phyloP scores from a whole-genome alignment of 2,329 filamentous ascomycete species.

The Diplodia mutila region DNA sequence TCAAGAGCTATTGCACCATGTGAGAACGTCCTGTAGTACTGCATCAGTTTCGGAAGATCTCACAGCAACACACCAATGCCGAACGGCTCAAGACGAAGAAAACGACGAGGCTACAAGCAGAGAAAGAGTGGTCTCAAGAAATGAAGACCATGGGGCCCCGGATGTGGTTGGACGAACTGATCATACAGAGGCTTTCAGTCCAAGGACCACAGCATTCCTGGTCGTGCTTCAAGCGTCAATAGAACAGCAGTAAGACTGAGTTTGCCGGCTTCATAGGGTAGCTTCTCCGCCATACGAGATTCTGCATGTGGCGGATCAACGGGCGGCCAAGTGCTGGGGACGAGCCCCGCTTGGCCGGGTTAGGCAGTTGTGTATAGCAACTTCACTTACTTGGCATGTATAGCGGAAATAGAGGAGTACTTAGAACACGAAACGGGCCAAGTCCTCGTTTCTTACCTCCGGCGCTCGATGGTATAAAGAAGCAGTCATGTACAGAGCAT shows the following conservation, averaged over 20 bases:
- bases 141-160: background rate
- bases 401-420: background rate
- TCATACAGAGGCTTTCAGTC: background rate
- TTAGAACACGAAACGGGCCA: background rate
- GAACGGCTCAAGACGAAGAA: background rate
- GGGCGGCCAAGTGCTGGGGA: background rate
- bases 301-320: background rate
- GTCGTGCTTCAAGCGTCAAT: background rate
- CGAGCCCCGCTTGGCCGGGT: constrained; percentile 1
- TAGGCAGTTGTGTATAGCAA: constrained; percentile 16
- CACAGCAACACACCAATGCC: background rate
- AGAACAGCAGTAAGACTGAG: background rate
- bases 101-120: background rate
- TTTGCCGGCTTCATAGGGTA: background rate
- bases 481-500: background rate
- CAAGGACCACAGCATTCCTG: background rate
- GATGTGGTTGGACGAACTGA: background rate
- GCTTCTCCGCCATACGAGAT: background rate
- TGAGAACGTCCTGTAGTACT: background rate
- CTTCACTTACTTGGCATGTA: constrained; percentile 2
- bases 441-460: background rate
- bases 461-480: background rate
- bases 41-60: background rate
- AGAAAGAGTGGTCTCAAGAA: background rate
- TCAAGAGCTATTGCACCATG: background rate